Base-by-base conservation (phyloP, 768 basidiomycete genomes). In the button mushroom (Agaricus bisporus) region DNA sequence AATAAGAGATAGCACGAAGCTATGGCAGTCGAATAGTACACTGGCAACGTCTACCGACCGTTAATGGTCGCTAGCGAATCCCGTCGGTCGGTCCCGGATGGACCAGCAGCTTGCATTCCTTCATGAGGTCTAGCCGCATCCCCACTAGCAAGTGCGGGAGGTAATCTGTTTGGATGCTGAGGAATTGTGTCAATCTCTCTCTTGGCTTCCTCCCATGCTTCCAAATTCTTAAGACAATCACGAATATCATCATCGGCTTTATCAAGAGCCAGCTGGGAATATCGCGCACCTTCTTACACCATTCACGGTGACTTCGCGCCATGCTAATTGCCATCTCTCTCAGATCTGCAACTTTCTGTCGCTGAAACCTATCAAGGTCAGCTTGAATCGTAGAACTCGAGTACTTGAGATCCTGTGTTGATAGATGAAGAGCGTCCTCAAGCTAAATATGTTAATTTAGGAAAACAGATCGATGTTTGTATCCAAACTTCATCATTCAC, bases 301-400 rank as follows among this genome's bases (percentile, higher is more conserved):
- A 98, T 60, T 98, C 97, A 47, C 88, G 81, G 67, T 99, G 97
- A 50, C 85, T 88, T 61, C 80, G 78, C 0, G 93, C 90, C 80
- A 98, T 86, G 60, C 81, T 82, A 56, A 98, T 90, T 37, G 87
- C 73, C 94, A 99, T 94, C 67, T 95, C 91, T 36, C 94, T 75
- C 60, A 98, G 60, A 72, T 99, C 97, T 6, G 93, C 92, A 3
- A 99, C 97, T 66, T 99, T 99, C 74, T 98, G 97, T 20, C 97
- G 82, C 67, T 99, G 97, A 71, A 99, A 99, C 47, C 97, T 82
- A 70, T 99, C 97, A 58, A 99, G 73, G 71, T 99, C 97, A 14
- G 92, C 91, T 67, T 99, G 97, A 49, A 99, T 94, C 18, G 95
- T 98, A 41, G 87, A 89, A 61, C 90, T 93, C 0, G 95, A 90